Evolutionary conservation across 192 early-diverging fungal species (phyloP).

Genomic region (Coemansia biformis): DNA sequence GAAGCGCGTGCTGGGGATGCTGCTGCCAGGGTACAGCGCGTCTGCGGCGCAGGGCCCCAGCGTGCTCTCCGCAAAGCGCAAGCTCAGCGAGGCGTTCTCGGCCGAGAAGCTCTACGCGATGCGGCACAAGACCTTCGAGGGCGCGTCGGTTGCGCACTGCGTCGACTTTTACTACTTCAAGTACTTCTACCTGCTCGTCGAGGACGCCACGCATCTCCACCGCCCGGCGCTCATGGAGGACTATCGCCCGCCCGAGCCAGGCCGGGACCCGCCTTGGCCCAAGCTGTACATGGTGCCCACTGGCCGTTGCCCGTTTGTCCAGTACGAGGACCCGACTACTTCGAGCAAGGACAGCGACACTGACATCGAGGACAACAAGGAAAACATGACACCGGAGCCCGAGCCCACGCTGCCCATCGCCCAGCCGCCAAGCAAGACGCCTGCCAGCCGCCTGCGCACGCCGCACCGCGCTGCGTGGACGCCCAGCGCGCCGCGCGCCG

Average conservation of each 20-base stretch:
- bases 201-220: constrained; percentile 41
- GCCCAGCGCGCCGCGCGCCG: too few species aligned
- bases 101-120: constrained; percentile 43
- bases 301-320: constrained; percentile 52
- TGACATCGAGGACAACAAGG: constrained; percentile 41
- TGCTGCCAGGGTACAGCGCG: constrained; percentile 41
- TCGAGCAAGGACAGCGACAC: constrained; percentile 50
- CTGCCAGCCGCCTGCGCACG: constrained; percentile 27
- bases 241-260: constrained; percentile 38
- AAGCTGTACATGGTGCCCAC: constrained; percentile 52
- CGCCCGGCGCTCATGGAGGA: constrained; percentile 49
- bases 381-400: constrained; percentile 46
- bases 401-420: constrained; percentile 30
- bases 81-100: constrained; percentile 45
- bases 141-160: constrained; percentile 30
- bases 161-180: constrained; percentile 51
- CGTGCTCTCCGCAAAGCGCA: constrained; percentile 46
- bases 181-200: constrained; percentile 46
- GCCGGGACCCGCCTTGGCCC: constrained; percentile 49
- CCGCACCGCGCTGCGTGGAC: constrained; percentile 24
- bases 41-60: constrained; percentile 18
- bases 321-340: constrained; percentile 50
- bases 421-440: constrained; percentile 39
- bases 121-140: constrained; percentile 42
- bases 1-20: constrained; percentile 33